A percentile compares a stretch with the other conserved stretches of the same genome.
Conservation (phyloP, 441 rosid species). For the Brassica hybrid region DNA sequence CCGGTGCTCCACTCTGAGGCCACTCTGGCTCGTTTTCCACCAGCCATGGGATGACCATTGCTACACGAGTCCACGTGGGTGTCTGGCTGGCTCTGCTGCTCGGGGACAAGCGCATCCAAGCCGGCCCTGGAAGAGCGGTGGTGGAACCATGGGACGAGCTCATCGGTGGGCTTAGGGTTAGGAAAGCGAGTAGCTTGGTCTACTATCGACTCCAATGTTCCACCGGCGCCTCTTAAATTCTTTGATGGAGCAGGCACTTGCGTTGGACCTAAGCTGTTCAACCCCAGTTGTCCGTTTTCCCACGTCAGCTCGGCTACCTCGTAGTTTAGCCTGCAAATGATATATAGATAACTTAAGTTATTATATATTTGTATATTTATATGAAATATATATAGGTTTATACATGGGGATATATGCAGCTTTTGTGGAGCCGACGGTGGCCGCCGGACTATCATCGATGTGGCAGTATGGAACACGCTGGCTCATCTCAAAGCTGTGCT, state of each 20-base stretch:
- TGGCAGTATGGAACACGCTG: conserved; percentile 89
- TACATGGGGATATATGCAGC: conserved; percentile 51
- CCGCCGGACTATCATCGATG: conserved; percentile 51
- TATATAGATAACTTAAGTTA: neutral
- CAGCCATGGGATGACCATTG: conserved; percentile 46
- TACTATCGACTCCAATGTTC: conserved; percentile 88
- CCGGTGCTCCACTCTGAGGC: conserved; percentile 68
- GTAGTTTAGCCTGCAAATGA: conserved; percentile 57
- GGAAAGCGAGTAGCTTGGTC: conserved; percentile 78
- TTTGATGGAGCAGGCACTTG: conserved; percentile 50
- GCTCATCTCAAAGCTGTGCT: conserved; percentile 51
- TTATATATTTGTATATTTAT: neutral
- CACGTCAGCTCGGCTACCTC: conserved; percentile 95
- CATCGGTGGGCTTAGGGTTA: conserved; percentile 36
- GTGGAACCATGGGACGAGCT: conserved; percentile 63
- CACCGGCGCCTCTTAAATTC: conserved; percentile 61
- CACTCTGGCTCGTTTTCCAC: conserved; percentile 53
- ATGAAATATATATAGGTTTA: conserved; percentile 3
- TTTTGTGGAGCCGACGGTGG: conserved; percentile 47
- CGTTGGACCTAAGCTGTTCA: conserved; percentile 77
- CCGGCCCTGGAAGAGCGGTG: conserved; percentile 38
- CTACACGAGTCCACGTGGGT: conserved; percentile 68
- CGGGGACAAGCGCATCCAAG: conserved; percentile 43
- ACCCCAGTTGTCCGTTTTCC: conserved; percentile 85
- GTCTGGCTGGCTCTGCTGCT: conserved; percentile 37